Evolutionary conservation across 2,329 filamentous ascomycete genomes (phyloP), one percentile per base, ranked within the genome.

Genomic region (Gyromitra esculenta): DNA sequence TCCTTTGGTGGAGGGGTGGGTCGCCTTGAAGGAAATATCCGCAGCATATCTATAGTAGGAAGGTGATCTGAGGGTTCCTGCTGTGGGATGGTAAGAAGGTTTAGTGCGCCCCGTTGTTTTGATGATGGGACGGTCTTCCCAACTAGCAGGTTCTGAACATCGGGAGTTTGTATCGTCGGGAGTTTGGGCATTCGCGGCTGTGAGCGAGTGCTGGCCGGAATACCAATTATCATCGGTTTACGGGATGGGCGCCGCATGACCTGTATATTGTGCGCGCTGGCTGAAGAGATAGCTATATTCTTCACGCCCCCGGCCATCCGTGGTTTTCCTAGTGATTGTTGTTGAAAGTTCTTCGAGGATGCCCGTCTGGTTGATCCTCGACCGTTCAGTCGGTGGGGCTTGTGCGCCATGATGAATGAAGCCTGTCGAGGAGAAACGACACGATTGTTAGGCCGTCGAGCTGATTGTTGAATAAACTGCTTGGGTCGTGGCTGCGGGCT

Each of bases 391-490:
- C 70, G 62, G 8, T 54, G 45, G 39, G 43, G n/a, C 18, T 52
- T 60, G 6, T 59, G 56, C 11, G 31, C 45, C 18, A n/a, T 4
- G 18, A 18, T 18, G 25, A 63, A 68, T 57, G 56, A 54, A 50
- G 54, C 2, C n/a, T 25, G 31, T 2, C 37, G 45, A 1, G 67
- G 67, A 31, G 67, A 54, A 15, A 11, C 8, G 1, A 41, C 31
- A 1, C 45, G 57, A 35, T 21, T 52, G 5, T 25, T 48, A 15
- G 37, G 48, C 3, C 52, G 54, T 13, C 54, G 41, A 9, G 63
- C 54, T 31, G 70, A 62, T 4, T 62, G 52, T 15, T 59, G 69
- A 2, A 59, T 41, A 15, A 48, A 50, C 21, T 73, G 63, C 5
- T 52, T 43, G 2, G 69, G 52, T 9, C 31, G 50, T 43, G 37